A percentile compares a stretch with the other conserved stretches of the same genome.
phyloP scores from a whole-genome alignment of 768 basidiomycete species.

The Mycena vulgaris region DNA sequence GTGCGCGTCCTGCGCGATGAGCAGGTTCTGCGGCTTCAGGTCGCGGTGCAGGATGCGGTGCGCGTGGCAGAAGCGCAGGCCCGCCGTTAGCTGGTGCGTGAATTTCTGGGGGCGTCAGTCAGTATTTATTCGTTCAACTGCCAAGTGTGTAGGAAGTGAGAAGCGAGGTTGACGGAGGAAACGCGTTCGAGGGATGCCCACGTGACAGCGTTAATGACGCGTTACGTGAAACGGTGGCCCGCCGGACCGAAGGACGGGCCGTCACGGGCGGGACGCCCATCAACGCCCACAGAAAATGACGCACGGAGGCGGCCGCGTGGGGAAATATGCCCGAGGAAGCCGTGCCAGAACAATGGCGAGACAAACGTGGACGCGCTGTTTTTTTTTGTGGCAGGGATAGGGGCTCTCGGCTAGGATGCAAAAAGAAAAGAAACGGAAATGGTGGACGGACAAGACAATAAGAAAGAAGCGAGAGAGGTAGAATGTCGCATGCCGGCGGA shows the following conservation, averaged over 20 bases:
- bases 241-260: background rate
- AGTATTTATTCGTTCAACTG: too few relatives aligned
- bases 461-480: background rate
- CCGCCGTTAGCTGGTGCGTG: constrained; percentile 92
- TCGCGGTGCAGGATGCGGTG: constrained; percentile 97
- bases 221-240: background rate
- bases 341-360: constrained; percentile 6
- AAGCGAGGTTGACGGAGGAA: too few relatives aligned
- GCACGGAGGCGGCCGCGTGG: background rate
- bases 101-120: constrained; percentile 79
- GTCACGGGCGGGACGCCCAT: background rate
- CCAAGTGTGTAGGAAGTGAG: too few relatives aligned
- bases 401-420: background rate
- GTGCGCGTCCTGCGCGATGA: constrained; percentile 68
- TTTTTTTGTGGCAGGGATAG: background rate
- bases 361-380: constrained; percentile 1
- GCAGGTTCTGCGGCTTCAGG: constrained; percentile 95
- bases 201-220: background rate
- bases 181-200: background rate
- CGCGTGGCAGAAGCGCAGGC: constrained; percentile 94
- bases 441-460: background rate
- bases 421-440: background rate
- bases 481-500: background rate
- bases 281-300: background rate
- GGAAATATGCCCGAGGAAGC: background rate